Conservation (phyloP, 2,329 filamentous ascomycete species). For the Curvularia sp. region DNA sequence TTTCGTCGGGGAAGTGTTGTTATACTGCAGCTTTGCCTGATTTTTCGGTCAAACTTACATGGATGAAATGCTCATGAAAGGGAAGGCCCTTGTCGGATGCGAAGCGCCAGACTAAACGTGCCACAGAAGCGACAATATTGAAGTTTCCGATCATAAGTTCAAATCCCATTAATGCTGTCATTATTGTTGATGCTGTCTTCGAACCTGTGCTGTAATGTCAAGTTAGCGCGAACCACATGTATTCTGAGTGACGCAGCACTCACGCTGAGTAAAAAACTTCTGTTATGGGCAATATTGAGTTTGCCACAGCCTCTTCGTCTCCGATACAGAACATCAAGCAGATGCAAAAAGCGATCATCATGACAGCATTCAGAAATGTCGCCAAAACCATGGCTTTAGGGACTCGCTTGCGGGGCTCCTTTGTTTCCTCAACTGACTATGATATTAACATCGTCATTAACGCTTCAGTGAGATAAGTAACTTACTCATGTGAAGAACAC, state of each 20-base stretch:
- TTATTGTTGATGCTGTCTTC: slow-evolving; percentile 22
- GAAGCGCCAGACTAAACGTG: slow-evolving; percentile 38
- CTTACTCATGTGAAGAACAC: slow-evolving; percentile 51
- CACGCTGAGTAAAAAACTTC: slow-evolving; percentile 46
- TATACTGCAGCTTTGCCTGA: not conserved
- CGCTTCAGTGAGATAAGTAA: too few relatives aligned
- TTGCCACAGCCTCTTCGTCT: slow-evolving; percentile 35
- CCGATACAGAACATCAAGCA: slow-evolving; percentile 55
- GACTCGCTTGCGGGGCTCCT: slow-evolving; percentile 25
- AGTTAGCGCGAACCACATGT: not conserved
- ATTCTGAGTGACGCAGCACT: not conserved
- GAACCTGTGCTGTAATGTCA: slow-evolving; percentile 41
- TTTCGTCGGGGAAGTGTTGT: not conserved
- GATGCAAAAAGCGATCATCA: slow-evolving; percentile 53
- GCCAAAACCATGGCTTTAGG: slow-evolving; percentile 52
- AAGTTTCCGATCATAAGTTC: slow-evolving; percentile 29
- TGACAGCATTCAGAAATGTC: slow-evolving; percentile 50
- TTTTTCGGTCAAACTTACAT: slow-evolving; percentile 13
- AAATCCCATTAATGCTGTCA: slow-evolving; percentile 27
- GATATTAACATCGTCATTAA: not conserved
- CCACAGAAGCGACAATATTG: slow-evolving; percentile 41
- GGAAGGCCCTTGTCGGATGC: slow-evolving; percentile 36
- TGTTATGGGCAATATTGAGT: slow-evolving; percentile 32
- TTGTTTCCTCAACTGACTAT: slow-evolving; percentile 27
- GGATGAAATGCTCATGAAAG: slow-evolving; percentile 25